Evolutionary conservation across 2,329 filamentous ascomycete genomes (phyloP), one percentile per base, ranked within the genome.

Genomic region (Fusarium fracticaudum): DNA sequence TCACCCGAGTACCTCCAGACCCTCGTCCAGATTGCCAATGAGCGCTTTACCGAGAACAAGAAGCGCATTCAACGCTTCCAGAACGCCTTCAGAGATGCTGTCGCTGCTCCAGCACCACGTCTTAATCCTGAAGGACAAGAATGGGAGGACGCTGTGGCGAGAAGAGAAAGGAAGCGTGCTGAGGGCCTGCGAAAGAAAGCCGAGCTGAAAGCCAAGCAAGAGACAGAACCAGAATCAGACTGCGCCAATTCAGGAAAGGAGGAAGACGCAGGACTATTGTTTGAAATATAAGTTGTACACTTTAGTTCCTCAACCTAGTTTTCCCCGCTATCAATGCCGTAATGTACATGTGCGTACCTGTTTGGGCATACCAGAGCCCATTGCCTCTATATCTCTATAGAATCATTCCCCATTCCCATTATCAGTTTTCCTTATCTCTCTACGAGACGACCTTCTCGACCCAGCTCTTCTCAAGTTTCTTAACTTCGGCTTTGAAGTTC

Each of bases 401-500:
- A 68, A 72, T 71, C 53, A 47, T 51, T 60, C 59, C 26, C 60
- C 54, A 31, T 60, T 60, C 38, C 48, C 53, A 48, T 44, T 73
- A 63, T 47, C 43, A 44, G 26, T 60, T 54, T 45, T 38, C 37
- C 60, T 45, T 31, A 40, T 31, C 59, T 38, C 24, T 41, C 80
- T 75, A 87, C 74, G 84, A 84, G 66, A 94, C 89, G 64, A 97
- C 91, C 85, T 92, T 94, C 80, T 97, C 92, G 41, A 98, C 94
- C 90, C 97, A 98, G 33, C 87, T 88, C 84, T 91, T 92, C 89
- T 98, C 96, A 84, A 98, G 83, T 85, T 90, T 91, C 77, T 93
- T 91, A 58, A 98, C 95, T 87, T 97, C 94, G 78, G 89, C 89
- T 90, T 95, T 97, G 84, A 98, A 98, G 26, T 87, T 87, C 85